Percentiles rank a stretch among this genome's conserved stretches.
Conservation (phyloP, 371 early-diverging fungal genomes). For the Polyrhizophydium stewartii region DNA sequence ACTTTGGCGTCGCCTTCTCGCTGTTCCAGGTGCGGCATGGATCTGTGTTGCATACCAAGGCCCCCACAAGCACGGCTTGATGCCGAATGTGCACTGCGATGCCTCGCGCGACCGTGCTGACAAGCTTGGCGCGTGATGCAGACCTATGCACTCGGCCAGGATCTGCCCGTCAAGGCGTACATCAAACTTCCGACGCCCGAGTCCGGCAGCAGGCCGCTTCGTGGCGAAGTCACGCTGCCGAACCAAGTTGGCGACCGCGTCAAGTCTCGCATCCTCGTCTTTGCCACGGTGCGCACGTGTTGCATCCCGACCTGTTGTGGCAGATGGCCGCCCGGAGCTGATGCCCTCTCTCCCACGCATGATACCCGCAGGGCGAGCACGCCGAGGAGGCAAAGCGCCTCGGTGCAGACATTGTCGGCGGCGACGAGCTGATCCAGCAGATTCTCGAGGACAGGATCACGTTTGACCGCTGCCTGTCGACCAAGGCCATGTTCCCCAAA, state of each 20-base stretch:
- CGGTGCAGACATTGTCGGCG: slow-evolving; percentile 83
- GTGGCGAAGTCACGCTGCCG: slow-evolving; percentile 31
- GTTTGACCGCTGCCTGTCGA: slow-evolving; percentile 33
- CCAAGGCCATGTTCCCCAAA: slow-evolving; percentile 82
- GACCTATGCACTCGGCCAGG: slow-evolving; percentile 28
- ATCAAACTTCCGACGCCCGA: slow-evolving; percentile 20
- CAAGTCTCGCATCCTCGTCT: slow-evolving; percentile 23
- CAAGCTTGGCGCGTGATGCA: no score
- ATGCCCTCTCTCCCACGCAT: background rate
- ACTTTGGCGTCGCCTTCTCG: slow-evolving; percentile 21
- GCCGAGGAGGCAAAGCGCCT: slow-evolving; percentile 79
- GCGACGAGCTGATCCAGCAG: slow-evolving; percentile 73
- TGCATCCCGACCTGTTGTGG: no score
- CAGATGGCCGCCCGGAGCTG: slow-evolving; percentile 8
- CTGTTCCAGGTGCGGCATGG: slow-evolving; percentile 18
- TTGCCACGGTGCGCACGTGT: slow-evolving; percentile 40
- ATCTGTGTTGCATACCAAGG: no score
- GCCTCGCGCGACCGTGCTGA: no score
- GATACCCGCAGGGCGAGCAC: slow-evolving; percentile 35
- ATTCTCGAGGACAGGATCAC: background rate
- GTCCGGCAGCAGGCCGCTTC: slow-evolving; percentile 21
- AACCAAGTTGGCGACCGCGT: slow-evolving; percentile 10
- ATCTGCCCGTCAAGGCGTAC: slow-evolving; percentile 23
- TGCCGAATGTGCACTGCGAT: slow-evolving; percentile 1
- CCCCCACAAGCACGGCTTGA: no score